Conservation (phyloP, 192 early-diverging fungal species). For the Rhizoclosmatium globosum region DNA sequence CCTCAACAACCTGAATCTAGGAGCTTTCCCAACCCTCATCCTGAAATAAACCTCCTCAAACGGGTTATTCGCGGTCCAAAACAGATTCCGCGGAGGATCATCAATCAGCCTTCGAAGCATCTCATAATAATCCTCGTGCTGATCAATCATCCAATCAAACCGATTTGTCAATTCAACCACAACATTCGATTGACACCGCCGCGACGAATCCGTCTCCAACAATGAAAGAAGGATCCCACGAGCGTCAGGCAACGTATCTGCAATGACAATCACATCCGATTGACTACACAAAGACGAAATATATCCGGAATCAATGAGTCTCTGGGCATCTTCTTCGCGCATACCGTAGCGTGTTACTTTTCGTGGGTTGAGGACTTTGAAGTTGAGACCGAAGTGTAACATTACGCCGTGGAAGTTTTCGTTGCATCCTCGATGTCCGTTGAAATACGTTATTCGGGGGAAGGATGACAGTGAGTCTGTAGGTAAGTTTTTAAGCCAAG, state of each 20-base stretch:
- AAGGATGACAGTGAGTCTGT: conserved; percentile 2
- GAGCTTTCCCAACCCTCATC: neutral
- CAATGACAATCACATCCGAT: conserved; percentile 28
- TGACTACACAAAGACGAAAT: neutral
- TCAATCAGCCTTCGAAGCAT: conserved; percentile 3
- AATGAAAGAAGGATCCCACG: conserved; percentile 18
- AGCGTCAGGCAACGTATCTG: conserved; percentile 28
- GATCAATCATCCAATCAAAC: conserved; percentile 26
- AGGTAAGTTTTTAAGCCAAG: neutral
- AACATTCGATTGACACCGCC: conserved; percentile 22
- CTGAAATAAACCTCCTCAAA: conserved; percentile 22
- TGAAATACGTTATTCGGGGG: conserved; percentile 24
- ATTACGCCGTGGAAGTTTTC: conserved; percentile 27
- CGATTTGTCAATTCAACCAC: conserved; percentile 34
- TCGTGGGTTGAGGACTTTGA: conserved; percentile 23
- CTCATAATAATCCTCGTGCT: neutral
- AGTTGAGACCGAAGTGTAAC: neutral
- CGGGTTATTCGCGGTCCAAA: conserved; percentile 30
- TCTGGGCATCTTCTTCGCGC: neutral
- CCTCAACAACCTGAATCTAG: conserved; percentile 5
- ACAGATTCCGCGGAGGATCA: conserved; percentile 5
- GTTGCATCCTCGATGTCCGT: conserved; percentile 26
- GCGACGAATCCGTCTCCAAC: conserved; percentile 1
- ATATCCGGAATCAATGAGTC: conserved; percentile 5
- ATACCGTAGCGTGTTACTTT: conserved; percentile 27